These are phyloP conservation scores for Boletus albobrunnescens DNA, from an alignment of 1,284 basidiomycete species.

Conservation along the genomic window DNA sequence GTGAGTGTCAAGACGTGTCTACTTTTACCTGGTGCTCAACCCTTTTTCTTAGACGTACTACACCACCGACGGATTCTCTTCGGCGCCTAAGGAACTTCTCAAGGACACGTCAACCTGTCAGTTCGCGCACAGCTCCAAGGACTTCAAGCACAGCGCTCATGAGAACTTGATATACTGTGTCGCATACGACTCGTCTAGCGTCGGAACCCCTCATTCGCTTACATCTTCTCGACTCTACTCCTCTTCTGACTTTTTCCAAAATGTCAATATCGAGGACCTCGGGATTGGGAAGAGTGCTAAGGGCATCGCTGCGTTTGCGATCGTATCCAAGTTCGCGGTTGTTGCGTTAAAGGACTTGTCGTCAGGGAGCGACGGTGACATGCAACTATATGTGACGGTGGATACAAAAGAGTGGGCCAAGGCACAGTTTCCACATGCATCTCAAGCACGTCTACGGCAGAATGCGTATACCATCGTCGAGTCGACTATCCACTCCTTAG, in stretches of 20 bases:
- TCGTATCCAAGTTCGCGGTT: slow-evolving; percentile 87
- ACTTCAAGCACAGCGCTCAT: slow-evolving; percentile 73
- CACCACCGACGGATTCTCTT: slow-evolving; percentile 77
- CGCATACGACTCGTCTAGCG: slow-evolving; percentile 64
- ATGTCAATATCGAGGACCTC: slow-evolving; percentile 68
- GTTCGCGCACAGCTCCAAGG: slow-evolving; percentile 80
- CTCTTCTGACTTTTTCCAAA: slow-evolving; percentile 77
- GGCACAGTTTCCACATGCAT: slow-evolving; percentile 83
- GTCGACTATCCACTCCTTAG: slow-evolving; percentile 86
- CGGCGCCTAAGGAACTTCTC: slow-evolving; percentile 56
- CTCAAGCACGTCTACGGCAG: slow-evolving; percentile 72
- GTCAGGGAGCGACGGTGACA: slow-evolving; percentile 54
- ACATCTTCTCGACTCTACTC: slow-evolving; percentile 74
- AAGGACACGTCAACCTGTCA: slow-evolving; percentile 72
- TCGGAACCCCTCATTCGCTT: slow-evolving; percentile 49
- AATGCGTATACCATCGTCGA: slow-evolving; percentile 97
- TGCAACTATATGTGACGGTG: slow-evolving; percentile 81
- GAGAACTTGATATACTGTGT: slow-evolving; percentile 81
- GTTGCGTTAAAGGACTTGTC: slow-evolving; percentile 74
- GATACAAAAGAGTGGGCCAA: slow-evolving; percentile 81
- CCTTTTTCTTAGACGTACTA: slow-evolving; percentile 60
- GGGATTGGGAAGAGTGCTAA: slow-evolving; percentile 80
- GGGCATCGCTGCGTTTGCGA: slow-evolving; percentile 85
- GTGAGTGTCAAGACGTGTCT: slow-evolving; percentile 36
- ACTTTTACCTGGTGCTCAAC: slow-evolving; percentile 7